Conservation (phyloP, 2,329 filamentous ascomycete genomes). For the Metarhizium sp. region DNA sequence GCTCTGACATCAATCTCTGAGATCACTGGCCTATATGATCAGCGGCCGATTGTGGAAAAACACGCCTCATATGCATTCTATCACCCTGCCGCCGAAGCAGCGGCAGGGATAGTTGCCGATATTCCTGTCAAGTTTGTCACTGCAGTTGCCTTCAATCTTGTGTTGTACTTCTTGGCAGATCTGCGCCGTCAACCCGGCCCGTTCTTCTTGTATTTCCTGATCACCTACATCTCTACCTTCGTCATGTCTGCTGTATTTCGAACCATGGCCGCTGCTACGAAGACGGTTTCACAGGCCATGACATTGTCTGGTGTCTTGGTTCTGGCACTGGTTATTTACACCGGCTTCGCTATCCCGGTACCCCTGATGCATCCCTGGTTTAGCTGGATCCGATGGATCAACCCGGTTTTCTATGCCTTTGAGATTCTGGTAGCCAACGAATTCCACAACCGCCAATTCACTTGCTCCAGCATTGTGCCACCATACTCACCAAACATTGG, state of each 20-base stretch:
- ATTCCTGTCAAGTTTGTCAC: conserved; percentile 48
- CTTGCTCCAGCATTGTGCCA: conserved; percentile 43
- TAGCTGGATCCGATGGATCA: conserved; percentile 66
- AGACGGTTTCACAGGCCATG: conserved; percentile 52
- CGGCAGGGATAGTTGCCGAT: conserved; percentile 44
- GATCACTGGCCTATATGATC: conserved; percentile 33
- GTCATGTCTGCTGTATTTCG: conserved; percentile 71
- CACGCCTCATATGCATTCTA: conserved; percentile 41
- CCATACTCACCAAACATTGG: conserved; percentile 33
- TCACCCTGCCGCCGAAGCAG: conserved; percentile 41
- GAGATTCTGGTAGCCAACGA: conserved; percentile 67
- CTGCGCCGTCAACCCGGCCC: conserved; percentile 48
- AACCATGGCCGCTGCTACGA: conserved; percentile 61
- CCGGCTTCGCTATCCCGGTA: conserved; percentile 44
- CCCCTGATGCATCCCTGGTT: conserved; percentile 63
- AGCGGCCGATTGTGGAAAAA: conserved; percentile 40
- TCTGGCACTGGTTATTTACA: conserved; percentile 50
- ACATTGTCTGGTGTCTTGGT: conserved; percentile 43
- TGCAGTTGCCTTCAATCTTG: conserved; percentile 41
- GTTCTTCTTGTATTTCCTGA: conserved; percentile 70
- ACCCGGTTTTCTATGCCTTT: conserved; percentile 66
- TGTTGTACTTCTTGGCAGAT: conserved; percentile 48
- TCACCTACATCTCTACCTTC: conserved; percentile 58
- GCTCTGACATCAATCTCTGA: conserved; percentile 49
- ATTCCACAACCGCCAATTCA: conserved; percentile 48